Conservation (phyloP, 495 filamentous ascomycete genomes). For the Penicillium lividum region DNA sequence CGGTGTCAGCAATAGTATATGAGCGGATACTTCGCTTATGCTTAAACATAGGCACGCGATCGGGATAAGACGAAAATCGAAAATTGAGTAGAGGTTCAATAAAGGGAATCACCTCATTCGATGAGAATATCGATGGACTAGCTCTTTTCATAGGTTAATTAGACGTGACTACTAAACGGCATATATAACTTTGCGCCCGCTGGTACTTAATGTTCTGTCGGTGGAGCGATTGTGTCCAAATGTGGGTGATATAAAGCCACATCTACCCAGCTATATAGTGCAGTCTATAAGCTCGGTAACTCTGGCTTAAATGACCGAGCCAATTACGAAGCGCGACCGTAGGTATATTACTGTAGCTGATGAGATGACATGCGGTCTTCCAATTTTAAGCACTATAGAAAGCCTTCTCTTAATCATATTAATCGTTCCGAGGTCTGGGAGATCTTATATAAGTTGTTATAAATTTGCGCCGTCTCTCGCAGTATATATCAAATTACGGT, state of each 20-base stretch:
- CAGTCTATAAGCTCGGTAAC: not conserved
- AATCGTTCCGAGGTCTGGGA: slow-evolving; percentile 1
- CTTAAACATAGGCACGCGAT: not conserved
- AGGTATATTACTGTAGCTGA: not conserved
- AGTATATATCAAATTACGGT: not conserved
- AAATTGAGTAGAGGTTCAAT: not conserved
- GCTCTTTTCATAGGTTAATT: not conserved
- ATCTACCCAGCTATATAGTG: not conserved
- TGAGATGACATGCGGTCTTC: not conserved
- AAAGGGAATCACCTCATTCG: not conserved
- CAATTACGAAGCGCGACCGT: not conserved
- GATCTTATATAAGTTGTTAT: slow-evolving; percentile 2
- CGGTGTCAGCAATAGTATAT: not conserved
- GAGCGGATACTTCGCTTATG: not conserved
- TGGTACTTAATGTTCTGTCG: not conserved
- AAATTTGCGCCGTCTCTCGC: slow-evolving; percentile 3
- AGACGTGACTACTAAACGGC: not conserved
- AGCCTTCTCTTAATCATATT: not conserved
- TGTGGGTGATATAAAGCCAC: not conserved
- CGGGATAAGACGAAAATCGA: not conserved
- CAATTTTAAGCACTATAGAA: not conserved
- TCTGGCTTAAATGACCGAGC: not conserved
- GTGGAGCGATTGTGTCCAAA: too few relatives aligned
- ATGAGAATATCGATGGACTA: not conserved
- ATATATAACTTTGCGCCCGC: not conserved